A percentile compares a stretch with the other conserved stretches of the same genome.
These are phyloP conservation scores for Inonotus hispidus DNA, from an alignment of 1,284 basidiomycete species.

Conservation along the genomic window DNA sequence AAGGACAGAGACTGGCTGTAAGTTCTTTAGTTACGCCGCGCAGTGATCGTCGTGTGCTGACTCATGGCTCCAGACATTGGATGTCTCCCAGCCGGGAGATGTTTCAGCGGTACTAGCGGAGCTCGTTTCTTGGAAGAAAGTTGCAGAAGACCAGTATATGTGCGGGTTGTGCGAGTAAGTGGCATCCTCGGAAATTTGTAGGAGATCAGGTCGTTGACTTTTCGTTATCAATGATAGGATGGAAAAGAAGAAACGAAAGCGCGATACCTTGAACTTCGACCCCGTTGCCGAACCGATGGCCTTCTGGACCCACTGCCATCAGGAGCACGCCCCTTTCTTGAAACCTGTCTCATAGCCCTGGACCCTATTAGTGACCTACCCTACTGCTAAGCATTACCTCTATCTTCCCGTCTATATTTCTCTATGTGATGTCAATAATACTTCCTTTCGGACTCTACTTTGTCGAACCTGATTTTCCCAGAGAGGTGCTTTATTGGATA, in stretches of 20 bases:
- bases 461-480: neutral
- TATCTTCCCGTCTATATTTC: neutral
- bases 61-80: neutral
- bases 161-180: conserved; percentile 16
- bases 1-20: neutral
- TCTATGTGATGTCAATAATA: neutral
- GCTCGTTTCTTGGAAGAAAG: conserved; percentile 6
- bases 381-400: neutral
- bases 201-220: neutral
- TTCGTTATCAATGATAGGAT: neutral
- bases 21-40: neutral
- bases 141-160: neutral
- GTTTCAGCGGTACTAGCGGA: neutral
- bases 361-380: neutral
- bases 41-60: neutral
- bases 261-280: neutral
- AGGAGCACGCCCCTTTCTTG: neutral
- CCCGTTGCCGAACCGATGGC: neutral
- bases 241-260: neutral
- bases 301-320: conserved; percentile 12
- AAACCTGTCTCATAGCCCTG: neutral
- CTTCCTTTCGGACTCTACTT: neutral
- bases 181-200: neutral
- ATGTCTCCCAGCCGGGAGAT: neutral
- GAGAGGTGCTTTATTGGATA: neutral